Base-by-base conservation (phyloP, 2,329 filamentous ascomycete genomes). In the Fusarium oligoseptatum region DNA sequence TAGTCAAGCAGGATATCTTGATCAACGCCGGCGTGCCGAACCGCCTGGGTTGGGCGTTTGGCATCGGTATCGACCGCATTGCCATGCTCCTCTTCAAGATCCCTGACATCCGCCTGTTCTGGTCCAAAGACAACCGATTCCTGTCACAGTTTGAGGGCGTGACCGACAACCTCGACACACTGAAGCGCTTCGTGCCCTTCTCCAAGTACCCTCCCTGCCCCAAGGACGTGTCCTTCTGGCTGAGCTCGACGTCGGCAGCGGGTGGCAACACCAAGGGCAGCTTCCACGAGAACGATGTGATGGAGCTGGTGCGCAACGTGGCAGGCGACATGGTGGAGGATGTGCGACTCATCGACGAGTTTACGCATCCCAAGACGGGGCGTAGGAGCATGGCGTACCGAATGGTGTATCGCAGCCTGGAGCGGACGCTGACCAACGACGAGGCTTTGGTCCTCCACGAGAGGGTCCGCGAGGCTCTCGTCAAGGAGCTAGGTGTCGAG, bases 61-160 rank as follows among this genome's bases (percentile, higher is more conserved):
- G 97, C 39, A 88, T 98, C 20, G 97, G 97, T 3, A 89, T 99
- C 32, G 97, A 99, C 83, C 91, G 97, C 71, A 96, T 99, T 73
- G 96, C 97, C 70, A 99, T 99, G 97, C 90, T 99, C 39, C 90
- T 99, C 27, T 99, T 98, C 86, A 93, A 94, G 68, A 97, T 99
- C 68, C 95, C 95, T 0, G 97, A 99, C 81, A 99, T 99, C 77
- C 92, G 97, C 14, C 91, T 98, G 6, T 98, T 99, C 86, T 99
- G 97, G 97, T 97, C 94, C 36, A 87, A 88, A 64, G 97, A 99
- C 82, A 81, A 88, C 77, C 91, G 97, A 10, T 99, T 99, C 84
- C 85, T 97, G n/a, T 87, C 86, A 12, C 97, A 99, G 83, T 99
- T 99, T 83, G 86, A 85, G 24, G 90, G 90, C 43, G 86, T 92